Conservation (phyloP, 768 basidiomycete species). For the Lanmaoa pseudosensibilis region DNA sequence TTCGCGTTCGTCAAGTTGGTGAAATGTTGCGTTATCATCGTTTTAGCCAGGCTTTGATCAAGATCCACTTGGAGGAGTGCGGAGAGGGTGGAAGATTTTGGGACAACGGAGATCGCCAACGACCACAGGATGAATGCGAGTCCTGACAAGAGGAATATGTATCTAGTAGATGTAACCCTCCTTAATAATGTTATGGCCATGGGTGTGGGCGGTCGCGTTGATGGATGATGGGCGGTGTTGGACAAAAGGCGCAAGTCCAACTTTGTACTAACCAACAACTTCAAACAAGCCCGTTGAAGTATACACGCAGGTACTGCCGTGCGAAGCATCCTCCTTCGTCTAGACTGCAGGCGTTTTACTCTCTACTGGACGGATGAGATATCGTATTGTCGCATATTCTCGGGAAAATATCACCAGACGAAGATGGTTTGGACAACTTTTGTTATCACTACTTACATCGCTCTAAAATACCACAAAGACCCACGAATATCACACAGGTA, state of each 20-base stretch:
- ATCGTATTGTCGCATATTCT: too few relatives aligned
- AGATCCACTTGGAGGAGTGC: constrained; percentile 19
- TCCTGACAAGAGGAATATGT: constrained; percentile 23
- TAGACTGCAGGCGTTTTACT: too few relatives aligned
- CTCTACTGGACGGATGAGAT: too few relatives aligned
- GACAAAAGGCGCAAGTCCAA: too few relatives aligned
- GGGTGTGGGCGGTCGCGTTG: too few relatives aligned
- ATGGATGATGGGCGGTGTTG: neutral
- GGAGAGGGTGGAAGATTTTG: constrained; percentile 11
- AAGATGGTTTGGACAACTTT: too few relatives aligned
- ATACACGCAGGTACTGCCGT: too few relatives aligned
- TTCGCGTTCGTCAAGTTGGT: neutral
- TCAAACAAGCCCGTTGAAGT: neutral
- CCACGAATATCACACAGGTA: neutral
- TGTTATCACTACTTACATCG: too few relatives aligned
- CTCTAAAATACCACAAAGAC: too few relatives aligned
- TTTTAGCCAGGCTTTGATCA: neutral
- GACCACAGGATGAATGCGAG: constrained; percentile 25
- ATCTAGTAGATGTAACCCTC: constrained; percentile 18
- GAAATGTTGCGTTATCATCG: neutral
- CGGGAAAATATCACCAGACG: too few relatives aligned
- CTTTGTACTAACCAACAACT: neutral
- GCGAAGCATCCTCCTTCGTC: too few relatives aligned
- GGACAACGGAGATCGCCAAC: constrained; percentile 6
- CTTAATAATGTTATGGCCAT: constrained; percentile 13